Evolutionary conservation across 2,329 filamentous ascomycete species (phyloP).

Genomic region (Fusarium solani-melongenae): DNA sequence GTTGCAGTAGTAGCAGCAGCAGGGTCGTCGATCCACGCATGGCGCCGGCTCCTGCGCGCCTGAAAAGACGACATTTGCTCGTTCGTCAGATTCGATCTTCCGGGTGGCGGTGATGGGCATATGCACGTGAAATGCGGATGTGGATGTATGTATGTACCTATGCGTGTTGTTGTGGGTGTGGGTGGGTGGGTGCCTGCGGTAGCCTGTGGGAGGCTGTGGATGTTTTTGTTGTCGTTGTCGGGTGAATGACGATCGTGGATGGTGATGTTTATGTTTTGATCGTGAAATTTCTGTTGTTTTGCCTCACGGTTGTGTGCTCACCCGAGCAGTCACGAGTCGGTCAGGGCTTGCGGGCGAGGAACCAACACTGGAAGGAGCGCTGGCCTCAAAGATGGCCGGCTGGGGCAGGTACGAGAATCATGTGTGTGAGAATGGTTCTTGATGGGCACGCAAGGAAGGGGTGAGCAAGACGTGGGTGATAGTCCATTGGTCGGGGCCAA

Average conservation of each 20-base stretch:
- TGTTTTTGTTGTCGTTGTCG: slow-evolving; percentile 31
- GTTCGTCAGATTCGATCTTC: slow-evolving; percentile 34
- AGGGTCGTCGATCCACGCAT: slow-evolving; percentile 37
- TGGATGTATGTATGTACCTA: slow-evolving; percentile 22
- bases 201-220: slow-evolving; percentile 22
- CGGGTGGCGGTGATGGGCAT: slow-evolving; percentile 38
- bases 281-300: slow-evolving; percentile 7
- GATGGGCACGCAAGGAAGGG: neutral
- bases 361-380: slow-evolving; percentile 14
- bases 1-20: slow-evolving; percentile 27
- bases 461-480: neutral
- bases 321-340: slow-evolving; percentile 9
- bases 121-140: slow-evolving; percentile 35
- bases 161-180: slow-evolving; percentile 18
- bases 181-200: slow-evolving; percentile 25
- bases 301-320: neutral
- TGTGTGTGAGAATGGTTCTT: neutral
- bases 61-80: slow-evolving; percentile 14
- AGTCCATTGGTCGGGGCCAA: neutral
- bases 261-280: slow-evolving; percentile 18
- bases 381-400: slow-evolving; percentile 23
- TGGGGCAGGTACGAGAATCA: slow-evolving; percentile 11
- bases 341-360: slow-evolving; percentile 9
- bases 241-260: slow-evolving; percentile 14
- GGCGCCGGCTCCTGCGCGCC: slow-evolving; percentile 19